phyloP scores from a whole-genome alignment of 2,329 filamentous ascomycete species.

The Elsinoe australis region DNA sequence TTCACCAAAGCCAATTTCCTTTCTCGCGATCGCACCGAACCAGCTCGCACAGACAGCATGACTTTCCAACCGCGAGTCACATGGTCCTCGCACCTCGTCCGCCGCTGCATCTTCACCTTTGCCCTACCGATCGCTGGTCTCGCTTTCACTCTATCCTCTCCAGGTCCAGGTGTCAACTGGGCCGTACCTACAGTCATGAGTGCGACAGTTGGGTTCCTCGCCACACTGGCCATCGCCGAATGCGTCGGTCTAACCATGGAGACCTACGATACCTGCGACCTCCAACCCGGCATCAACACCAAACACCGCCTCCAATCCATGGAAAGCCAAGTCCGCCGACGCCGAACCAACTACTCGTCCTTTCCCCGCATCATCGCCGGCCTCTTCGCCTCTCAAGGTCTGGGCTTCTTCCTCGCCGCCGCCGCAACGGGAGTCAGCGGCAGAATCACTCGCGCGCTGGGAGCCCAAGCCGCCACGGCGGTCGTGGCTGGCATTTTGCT shows the following conservation, averaged over 20 bases:
- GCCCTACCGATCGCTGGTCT: slow-evolving; percentile 59
- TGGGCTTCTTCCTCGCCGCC: slow-evolving; percentile 63
- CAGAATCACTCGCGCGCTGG: slow-evolving; percentile 56
- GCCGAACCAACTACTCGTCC: slow-evolving; percentile 64
- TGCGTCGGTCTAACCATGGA: slow-evolving; percentile 74
- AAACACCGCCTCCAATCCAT: slow-evolving; percentile 41
- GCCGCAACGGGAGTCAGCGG: slow-evolving; percentile 61
- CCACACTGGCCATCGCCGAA: slow-evolving; percentile 65
- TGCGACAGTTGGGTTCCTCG: slow-evolving; percentile 59
- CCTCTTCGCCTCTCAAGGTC: slow-evolving; percentile 60
- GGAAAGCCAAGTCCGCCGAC: slow-evolving; percentile 36
- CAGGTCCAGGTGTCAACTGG: slow-evolving; percentile 53
- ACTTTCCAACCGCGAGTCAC: slow-evolving; percentile 56
- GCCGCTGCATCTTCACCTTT: slow-evolving; percentile 60
- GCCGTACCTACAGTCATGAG: slow-evolving; percentile 61
- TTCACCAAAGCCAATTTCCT: slow-evolving; percentile 65
- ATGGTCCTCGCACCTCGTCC: slow-evolving; percentile 66
- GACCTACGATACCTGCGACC: slow-evolving; percentile 70
- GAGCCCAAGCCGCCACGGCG: slow-evolving; percentile 60
- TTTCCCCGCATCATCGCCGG: slow-evolving; percentile 67
- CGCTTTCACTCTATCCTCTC: slow-evolving; percentile 59
- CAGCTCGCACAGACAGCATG: slow-evolving; percentile 57
- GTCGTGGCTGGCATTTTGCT: slow-evolving; percentile 62
- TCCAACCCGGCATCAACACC: slow-evolving; percentile 61
- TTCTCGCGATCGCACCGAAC: slow-evolving; percentile 54